Evolutionary conservation across 441 rosid species (phyloP).

Genomic region (Corymbia citriodora): DNA sequence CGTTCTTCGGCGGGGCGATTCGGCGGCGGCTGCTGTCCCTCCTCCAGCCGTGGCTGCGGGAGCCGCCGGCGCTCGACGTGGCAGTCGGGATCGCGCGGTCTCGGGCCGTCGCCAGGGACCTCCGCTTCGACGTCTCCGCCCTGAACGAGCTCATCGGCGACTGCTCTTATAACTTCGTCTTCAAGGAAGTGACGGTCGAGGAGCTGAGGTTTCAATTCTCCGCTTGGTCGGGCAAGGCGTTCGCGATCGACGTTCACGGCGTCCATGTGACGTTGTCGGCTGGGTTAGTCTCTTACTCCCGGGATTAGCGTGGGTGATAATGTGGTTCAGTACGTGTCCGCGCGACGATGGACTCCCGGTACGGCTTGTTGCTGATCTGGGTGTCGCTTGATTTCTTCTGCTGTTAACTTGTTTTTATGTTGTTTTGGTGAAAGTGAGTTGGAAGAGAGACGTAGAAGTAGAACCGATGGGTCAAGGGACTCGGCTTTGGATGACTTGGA

Average conservation of each 20-base stretch:
- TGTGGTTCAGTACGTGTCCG: background rate
- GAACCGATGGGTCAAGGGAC: conserved; percentile 18
- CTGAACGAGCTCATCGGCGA: conserved; percentile 45
- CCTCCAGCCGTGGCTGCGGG: conserved; percentile 61
- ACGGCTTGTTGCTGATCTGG: background rate
- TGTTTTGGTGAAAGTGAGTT: conserved; percentile 19
- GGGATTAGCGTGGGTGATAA: background rate
- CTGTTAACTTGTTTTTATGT: background rate
- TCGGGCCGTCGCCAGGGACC: conserved; percentile 30
- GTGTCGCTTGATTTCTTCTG: background rate
- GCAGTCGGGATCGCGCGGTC: conserved; percentile 58
- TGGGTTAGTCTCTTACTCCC: conserved; percentile 30
- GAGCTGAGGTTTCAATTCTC: conserved; percentile 49
- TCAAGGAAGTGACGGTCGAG: conserved; percentile 49
- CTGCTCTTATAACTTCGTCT: conserved; percentile 21
- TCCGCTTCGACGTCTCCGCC: conserved; percentile 41
- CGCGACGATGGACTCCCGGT: background rate
- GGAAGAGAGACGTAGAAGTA: conserved; percentile 32
- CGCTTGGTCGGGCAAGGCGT: conserved; percentile 69
- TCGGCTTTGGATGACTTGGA: conserved; percentile 31
- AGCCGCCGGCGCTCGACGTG: conserved; percentile 58
- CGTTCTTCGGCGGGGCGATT: conserved; percentile 37
- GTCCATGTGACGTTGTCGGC: conserved; percentile 43
- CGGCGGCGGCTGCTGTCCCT: conserved; percentile 53
- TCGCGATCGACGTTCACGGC: conserved; percentile 56